Percentiles rank a stretch among this genome's conserved stretches.
Evolutionary conservation across 1,284 basidiomycete species (phyloP).

Genomic region (Peniophora sp.): DNA sequence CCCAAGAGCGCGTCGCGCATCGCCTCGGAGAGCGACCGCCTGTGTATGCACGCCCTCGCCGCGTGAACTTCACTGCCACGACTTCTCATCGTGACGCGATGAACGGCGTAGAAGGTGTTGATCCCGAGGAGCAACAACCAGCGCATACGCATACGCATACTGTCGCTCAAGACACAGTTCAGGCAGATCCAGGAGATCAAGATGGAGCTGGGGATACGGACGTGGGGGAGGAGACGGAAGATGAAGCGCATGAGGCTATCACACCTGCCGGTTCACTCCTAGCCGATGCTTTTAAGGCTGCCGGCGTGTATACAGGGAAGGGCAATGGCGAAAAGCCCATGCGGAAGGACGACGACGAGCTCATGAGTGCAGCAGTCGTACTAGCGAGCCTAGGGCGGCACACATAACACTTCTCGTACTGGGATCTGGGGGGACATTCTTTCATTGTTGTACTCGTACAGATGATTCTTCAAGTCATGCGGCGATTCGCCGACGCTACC

Average conservation of each 20-base stretch:
- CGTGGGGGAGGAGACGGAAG: slow-evolving; percentile 22
- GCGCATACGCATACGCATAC: neutral
- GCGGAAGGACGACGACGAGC: slow-evolving; percentile 27
- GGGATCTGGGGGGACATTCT: too few species aligned
- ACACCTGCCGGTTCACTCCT: slow-evolving; percentile 25
- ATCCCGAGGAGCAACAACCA: neutral
- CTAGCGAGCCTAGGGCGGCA: slow-evolving; percentile 46
- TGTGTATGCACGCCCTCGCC: neutral
- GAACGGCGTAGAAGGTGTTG: neutral
- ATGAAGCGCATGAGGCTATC: slow-evolving; percentile 26
- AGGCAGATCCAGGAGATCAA: slow-evolving; percentile 11
- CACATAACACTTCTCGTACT: too few species aligned
- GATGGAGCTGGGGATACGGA: slow-evolving; percentile 23
- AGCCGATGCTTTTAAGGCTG: neutral
- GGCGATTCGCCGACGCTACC: too few species aligned
- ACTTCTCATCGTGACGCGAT: neutral
- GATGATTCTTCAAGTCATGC: too few species aligned
- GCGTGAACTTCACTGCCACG: neutral
- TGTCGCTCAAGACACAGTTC: too few species aligned
- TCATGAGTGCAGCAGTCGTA: slow-evolving; percentile 52
- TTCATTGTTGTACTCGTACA: too few species aligned
- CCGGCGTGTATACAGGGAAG: slow-evolving; percentile 5
- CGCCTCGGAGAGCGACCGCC: slow-evolving; percentile 31
- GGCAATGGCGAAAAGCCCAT: slow-evolving; percentile 2
- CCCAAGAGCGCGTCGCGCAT: slow-evolving; percentile 69